phyloP scores from a whole-genome alignment of 768 basidiomycete genomes.

The Fomitopsis pulvina region DNA sequence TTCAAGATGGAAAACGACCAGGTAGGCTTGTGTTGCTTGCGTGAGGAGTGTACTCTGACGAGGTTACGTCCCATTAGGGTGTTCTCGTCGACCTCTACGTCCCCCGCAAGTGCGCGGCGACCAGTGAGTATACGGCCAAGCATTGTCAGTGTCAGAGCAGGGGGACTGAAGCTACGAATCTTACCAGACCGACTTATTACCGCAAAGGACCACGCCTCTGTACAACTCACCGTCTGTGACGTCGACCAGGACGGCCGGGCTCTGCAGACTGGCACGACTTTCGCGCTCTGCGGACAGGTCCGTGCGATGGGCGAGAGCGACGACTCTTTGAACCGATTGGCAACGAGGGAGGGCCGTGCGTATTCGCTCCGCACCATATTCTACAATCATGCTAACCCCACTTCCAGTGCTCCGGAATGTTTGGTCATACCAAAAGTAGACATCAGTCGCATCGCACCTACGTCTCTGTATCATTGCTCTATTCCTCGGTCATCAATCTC shows the following conservation, averaged over 20 bases:
- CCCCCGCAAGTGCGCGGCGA: conserved; percentile 98
- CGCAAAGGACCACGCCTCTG: conserved; percentile 98
- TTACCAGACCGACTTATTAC: conserved; percentile 90
- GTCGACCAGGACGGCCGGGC: conserved; percentile 89
- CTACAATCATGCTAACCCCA: background rate
- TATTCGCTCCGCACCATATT: conserved; percentile 15
- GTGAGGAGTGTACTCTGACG: conserved; percentile 5
- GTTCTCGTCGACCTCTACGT: conserved; percentile 99
- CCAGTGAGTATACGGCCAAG: conserved; percentile 88
- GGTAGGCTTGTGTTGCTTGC: conserved; percentile 37
- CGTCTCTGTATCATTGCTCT: conserved; percentile 10
- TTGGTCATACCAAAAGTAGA: conserved; percentile 93
- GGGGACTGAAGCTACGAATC: too few species aligned
- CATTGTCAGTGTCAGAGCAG: too few species aligned
- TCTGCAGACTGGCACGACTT: conserved; percentile 74
- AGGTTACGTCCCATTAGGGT: conserved; percentile 46
- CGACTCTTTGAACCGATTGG: conserved; percentile 93
- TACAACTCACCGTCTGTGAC: conserved; percentile 92
- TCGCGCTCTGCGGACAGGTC: conserved; percentile 92
- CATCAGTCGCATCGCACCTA: conserved; percentile 10
- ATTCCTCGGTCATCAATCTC: background rate
- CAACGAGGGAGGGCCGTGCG: conserved; percentile 93
- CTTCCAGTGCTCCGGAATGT: conserved; percentile 86
- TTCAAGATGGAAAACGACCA: conserved; percentile 86
- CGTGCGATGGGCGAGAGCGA: conserved; percentile 95